Conservation (phyloP, 805 yeast genomes). For the Babjeviella inositovora region DNA sequence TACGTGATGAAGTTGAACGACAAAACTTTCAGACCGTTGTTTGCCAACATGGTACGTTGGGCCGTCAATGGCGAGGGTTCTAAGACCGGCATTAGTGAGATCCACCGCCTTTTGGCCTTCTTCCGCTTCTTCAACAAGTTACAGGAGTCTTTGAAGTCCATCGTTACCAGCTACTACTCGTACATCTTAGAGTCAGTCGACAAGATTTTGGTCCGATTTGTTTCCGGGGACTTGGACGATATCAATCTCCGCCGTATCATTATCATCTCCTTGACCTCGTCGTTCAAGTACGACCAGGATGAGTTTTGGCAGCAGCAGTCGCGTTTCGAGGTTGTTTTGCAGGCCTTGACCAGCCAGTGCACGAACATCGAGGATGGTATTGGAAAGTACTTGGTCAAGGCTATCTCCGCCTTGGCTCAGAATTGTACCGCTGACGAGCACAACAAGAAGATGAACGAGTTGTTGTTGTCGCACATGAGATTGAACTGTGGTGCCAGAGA, state of each 20-base stretch:
- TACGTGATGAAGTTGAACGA: conserved; percentile 88
- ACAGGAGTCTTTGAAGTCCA: conserved; percentile 72
- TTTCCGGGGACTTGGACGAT: conserved; percentile 22
- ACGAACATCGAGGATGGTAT: conserved; percentile 51
- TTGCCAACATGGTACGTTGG: conserved; percentile 81
- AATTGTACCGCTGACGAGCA: conserved; percentile 50
- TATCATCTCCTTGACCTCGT: conserved; percentile 55
- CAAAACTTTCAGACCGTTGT: conserved; percentile 82
- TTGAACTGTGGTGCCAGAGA: conserved; percentile 37
- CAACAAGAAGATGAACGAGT: conserved; percentile 57
- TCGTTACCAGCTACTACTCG: conserved; percentile 78
- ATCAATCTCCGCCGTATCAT: conserved; percentile 56
- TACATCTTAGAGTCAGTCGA: conserved; percentile 69
- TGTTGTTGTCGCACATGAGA: conserved; percentile 52
- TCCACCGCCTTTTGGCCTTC: conserved; percentile 53
- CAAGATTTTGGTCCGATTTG: conserved; percentile 32
- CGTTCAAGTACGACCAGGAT: conserved; percentile 81
- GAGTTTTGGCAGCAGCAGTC: conserved; percentile 90
- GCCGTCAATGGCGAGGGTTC: conserved; percentile 73
- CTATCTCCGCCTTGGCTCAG: conserved; percentile 59
- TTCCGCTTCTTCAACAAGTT: conserved; percentile 76
- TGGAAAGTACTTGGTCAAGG: conserved; percentile 70
- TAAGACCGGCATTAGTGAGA: conserved; percentile 23
- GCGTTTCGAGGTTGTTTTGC: conserved; percentile 61
- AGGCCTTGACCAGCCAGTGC: conserved; percentile 51